Base-by-base conservation (phyloP, 306 rosid genomes). In the Albizia julibrissin region DNA sequence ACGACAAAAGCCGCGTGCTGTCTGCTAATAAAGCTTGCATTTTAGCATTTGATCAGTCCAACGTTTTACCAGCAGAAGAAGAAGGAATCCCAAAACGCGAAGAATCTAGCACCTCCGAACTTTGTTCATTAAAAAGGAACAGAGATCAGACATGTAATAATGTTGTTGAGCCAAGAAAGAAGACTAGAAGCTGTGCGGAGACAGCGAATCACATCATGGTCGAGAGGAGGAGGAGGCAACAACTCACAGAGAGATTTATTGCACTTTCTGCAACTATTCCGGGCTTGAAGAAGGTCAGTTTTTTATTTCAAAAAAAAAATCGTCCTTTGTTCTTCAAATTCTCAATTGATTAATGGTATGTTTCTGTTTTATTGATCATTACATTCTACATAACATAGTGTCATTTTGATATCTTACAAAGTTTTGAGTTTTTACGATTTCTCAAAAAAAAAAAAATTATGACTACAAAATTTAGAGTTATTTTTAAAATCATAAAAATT, bases 201-300 rank as follows among this genome's bases (percentile, higher is more conserved):
- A 70, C 62, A 0, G 12, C 73, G 3, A 82, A 85, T 72, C 88
- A 85, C 50, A 73, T 81, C 0, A 33, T 81, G 61, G 85, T 85
- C 0, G 88, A 85, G 50, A 85, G 88, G 29, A 85, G 58, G 68
- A 66, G 88, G 61, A 85, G 88, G 56, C 79, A 65, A 33, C 68
- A 81, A 21, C 61, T 85, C 8, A 43, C 85, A 0, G 43, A 77
- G 27, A 85, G 49, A 67, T 85, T 85, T 68, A 85, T 85, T 22
- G 88, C 85, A 2, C 88, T 81, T 58, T 85, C 88, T 1, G 85
- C 85, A 6, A 77, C 80, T 44, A 81, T 85, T 44, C 88, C 88
- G 4, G 88, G 77, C 21, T 78, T 85, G 80, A 85, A 81, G 80
- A 85, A 85, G 88, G 89, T 49, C 56, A 49, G 56, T 16, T 49